phyloP scores from a whole-genome alignment of 176 grass and related monocot genomes.

The Chloris gayana region DNA sequence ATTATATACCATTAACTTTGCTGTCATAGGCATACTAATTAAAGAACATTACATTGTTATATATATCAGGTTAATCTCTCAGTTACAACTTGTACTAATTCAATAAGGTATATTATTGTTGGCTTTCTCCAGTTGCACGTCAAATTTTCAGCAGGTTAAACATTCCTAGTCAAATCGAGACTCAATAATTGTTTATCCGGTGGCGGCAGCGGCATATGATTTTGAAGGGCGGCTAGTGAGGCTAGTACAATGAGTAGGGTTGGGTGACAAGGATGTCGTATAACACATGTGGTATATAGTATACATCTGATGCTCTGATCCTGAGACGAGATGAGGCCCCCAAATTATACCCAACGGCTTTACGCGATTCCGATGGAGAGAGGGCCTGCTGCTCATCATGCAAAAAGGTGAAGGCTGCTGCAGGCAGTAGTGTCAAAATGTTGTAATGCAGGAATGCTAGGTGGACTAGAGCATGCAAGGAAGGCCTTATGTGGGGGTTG shows the following conservation, averaged over 20 bases:
- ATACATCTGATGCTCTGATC: constrained; percentile 40
- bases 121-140: too few relatives aligned
- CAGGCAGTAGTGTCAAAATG: constrained; percentile 41
- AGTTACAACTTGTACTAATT: too few relatives aligned
- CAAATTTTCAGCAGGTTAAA: neutral
- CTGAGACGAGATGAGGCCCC: constrained; percentile 39
- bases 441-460: constrained; percentile 32
- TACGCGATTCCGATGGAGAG: constrained; percentile 52
- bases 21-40: too few relatives aligned
- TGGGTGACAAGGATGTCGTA: constrained; percentile 21
- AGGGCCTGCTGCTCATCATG: constrained; percentile 18
- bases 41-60: too few relatives aligned
- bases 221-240: too few relatives aligned
- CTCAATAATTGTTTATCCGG: neutral
- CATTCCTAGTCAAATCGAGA: neutral
- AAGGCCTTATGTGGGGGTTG: constrained; percentile 71
- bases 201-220: neutral
- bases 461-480: constrained; percentile 45
- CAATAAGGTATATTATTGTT: neutral
- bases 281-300: constrained; percentile 40
- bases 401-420: constrained; percentile 27
- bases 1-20: too few relatives aligned
- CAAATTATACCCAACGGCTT: constrained; percentile 46
- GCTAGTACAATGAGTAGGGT: neutral
- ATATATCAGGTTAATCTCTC: too few relatives aligned